Base-by-base conservation (phyloP, 768 basidiomycete species). In the Lactifluus hygrophoroides region DNA sequence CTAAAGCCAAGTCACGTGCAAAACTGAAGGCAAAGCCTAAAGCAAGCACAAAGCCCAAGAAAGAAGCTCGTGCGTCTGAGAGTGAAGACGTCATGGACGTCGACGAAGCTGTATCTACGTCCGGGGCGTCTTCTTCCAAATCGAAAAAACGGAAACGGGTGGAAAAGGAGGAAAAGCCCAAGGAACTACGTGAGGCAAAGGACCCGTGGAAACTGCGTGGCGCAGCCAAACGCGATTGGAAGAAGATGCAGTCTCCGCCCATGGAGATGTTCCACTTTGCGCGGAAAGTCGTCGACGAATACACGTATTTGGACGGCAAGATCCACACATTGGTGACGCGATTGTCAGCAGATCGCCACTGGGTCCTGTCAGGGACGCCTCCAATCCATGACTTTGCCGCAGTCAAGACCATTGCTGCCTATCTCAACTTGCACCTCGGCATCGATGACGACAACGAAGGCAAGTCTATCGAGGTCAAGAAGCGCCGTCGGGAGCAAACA, bases 301-400 rank as follows among this genome's bases (percentile, higher is more conserved):
- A 94, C 70, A 94, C 93, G 1, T 96, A 97, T 66, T 77, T 94
- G 23, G 83, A 86, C 25, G 90, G 88, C 54, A 85, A 88, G 65
- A 77, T 85, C 7, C 86, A 89, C 61, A 77, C 89, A 3, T 77
- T 93, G 65, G 79, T 95, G 37, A 90, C 89, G 3, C 80, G 79
- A 48, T 72, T 94, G 21, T 81, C 83, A 11, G 85, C 90, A 0
- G 84, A 86, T 50, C 80, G 90, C 44, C 87, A 85, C 55, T 97
- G 94, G 94, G 90, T 97, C 6, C 77, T 97, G n/a, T 97, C 94
- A 2, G 94, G 94, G 13, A 97, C 94, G 23, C 94, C 94, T 8
- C 94, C 94, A 0, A 86, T 92, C 54, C 86, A 88, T 57, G 90
- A 94, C 69, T 96, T 97, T 68, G 85, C 82, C 1, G 85, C 92